phyloP scores from a whole-genome alignment of 768 basidiomycete species.

The Cubamyces lactineus region DNA sequence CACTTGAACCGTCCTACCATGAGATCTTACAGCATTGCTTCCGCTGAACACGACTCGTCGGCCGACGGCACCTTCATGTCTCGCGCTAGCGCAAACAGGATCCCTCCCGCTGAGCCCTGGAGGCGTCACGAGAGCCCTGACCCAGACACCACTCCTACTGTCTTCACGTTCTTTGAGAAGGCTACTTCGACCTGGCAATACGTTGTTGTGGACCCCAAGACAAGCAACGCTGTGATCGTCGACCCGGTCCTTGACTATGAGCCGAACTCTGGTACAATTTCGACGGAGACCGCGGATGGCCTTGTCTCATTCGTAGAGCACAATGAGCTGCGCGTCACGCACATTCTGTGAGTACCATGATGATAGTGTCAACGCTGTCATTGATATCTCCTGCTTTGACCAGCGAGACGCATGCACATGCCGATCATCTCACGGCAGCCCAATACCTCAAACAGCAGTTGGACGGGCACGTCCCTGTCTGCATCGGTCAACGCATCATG shows the following conservation, averaged over 20 bases:
- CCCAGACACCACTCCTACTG: conserved; percentile 28
- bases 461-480: conserved; percentile 35
- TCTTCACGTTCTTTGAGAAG: conserved; percentile 35
- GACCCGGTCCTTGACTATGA: conserved; percentile 44
- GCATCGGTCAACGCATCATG: conserved; percentile 41
- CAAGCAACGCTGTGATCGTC: conserved; percentile 46
- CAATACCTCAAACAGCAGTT: conserved; percentile 40
- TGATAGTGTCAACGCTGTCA: no score
- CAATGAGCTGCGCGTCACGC: conserved; percentile 36
- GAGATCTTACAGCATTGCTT: not conserved
- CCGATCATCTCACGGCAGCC: conserved; percentile 43
- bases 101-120: conserved; percentile 30
- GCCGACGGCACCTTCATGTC: conserved; percentile 1
- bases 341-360: conserved; percentile 36
- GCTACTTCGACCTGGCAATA: conserved; percentile 49
- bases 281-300: conserved; percentile 39
- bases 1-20: not conserved
- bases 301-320: conserved; percentile 37
- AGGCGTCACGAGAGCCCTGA: conserved; percentile 26
- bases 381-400: no score
- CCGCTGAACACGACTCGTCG: not conserved
- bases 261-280: conserved; percentile 34
- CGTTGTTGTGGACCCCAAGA: conserved; percentile 58
- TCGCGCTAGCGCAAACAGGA: conserved; percentile 8
- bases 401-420: conserved; percentile 45